A percentile compares a stretch with the other conserved stretches of the same genome.
Evolutionary conservation across 768 basidiomycete genomes (phyloP).

Genomic region (Auricularia sp.): DNA sequence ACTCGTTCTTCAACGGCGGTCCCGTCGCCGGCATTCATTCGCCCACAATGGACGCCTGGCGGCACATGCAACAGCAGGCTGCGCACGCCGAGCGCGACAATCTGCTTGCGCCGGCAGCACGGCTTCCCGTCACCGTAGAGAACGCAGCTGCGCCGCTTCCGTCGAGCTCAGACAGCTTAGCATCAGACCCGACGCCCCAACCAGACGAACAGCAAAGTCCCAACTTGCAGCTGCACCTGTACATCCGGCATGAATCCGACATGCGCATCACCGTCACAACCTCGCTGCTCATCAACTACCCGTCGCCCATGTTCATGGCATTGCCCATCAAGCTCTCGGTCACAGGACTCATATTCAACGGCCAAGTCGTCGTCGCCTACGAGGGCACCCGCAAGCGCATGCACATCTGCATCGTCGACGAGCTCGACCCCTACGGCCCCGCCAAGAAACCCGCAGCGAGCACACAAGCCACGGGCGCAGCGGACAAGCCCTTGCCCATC

Average conservation of each 20-base stretch:
- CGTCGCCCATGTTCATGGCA: constrained; percentile 92
- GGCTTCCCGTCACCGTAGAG: neutral
- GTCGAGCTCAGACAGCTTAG: constrained; percentile 4
- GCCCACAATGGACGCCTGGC: constrained; percentile 34
- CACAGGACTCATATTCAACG: constrained; percentile 76
- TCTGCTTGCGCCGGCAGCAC: neutral
- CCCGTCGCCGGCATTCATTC: constrained; percentile 41
- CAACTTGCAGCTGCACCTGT: constrained; percentile 83
- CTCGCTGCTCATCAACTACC: constrained; percentile 93
- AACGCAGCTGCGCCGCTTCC: constrained; percentile 5
- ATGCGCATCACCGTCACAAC: constrained; percentile 84
- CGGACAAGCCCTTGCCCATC: constrained; percentile 58
- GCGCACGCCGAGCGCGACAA: neutral
- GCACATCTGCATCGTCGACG: constrained; percentile 84
- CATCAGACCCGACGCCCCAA: constrained; percentile 15
- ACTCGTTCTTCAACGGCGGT: constrained; percentile 19
- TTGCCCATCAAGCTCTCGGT: constrained; percentile 91
- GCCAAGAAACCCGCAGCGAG: constrained; percentile 39
- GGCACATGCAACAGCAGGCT: constrained; percentile 17
- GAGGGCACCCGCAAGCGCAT: constrained; percentile 73
- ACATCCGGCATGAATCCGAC: constrained; percentile 79
- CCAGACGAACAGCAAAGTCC: constrained; percentile 35
- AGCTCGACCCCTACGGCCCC: constrained; percentile 76
- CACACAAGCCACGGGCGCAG: constrained; percentile 55
- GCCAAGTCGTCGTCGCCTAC: constrained; percentile 86